Evolutionary conservation across 2,329 filamentous ascomycete species (phyloP).

Genomic region (Neocucurbitaria cava): DNA sequence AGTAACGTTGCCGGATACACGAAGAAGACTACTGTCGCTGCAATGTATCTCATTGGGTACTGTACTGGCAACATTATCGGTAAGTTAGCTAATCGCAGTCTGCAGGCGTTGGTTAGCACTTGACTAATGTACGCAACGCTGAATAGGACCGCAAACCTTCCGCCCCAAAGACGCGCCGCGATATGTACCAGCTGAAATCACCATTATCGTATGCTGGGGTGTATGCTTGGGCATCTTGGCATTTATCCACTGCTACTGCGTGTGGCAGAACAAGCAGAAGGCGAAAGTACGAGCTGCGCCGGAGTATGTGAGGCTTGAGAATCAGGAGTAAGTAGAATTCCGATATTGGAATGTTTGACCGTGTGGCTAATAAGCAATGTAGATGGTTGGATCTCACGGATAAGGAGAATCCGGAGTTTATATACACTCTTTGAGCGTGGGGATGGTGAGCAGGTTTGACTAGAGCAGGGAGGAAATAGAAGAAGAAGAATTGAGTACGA

Average conservation of each 20-base stretch:
- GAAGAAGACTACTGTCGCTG: constrained; percentile 66
- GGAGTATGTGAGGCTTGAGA: constrained; percentile 67
- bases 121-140: constrained; percentile 21
- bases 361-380: neutral
- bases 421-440: constrained; percentile 59
- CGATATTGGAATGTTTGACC: too few relatives aligned
- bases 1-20: constrained; percentile 67
- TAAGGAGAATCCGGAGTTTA: constrained; percentile 68
- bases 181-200: constrained; percentile 70
- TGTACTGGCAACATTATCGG: constrained; percentile 51
- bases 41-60: constrained; percentile 56
- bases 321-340: constrained; percentile 66
- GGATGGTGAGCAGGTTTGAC: neutral
- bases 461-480: neutral
- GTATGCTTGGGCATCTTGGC: constrained; percentile 61
- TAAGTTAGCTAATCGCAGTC: constrained; percentile 5
- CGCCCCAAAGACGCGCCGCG: constrained; percentile 47
- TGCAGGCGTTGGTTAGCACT: constrained; percentile 25
- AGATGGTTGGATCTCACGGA: constrained; percentile 69
- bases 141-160: constrained; percentile 53
- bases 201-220: constrained; percentile 66
- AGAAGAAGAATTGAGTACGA: too few relatives aligned
- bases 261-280: constrained; percentile 66
- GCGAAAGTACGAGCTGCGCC: constrained; percentile 58
- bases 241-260: constrained; percentile 70